Evolutionary conservation across 306 rosid species (phyloP).

Genomic region (Acacia confusa): DNA sequence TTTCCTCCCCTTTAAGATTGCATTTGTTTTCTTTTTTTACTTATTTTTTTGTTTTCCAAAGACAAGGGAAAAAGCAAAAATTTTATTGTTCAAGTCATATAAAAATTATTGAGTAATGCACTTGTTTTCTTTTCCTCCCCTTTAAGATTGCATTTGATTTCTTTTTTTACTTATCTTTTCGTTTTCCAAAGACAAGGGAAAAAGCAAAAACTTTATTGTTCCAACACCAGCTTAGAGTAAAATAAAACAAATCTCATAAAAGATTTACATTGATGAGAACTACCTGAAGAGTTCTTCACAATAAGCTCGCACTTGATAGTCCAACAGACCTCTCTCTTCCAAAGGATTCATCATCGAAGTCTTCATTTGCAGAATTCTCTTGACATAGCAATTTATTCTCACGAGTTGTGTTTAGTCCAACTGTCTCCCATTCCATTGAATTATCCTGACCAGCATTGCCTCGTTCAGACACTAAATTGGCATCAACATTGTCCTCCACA

Average conservation of each 20-base stretch:
- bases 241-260: background rate
- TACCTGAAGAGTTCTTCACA: constrained; percentile 71
- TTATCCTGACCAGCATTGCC: constrained; percentile 51
- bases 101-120: background rate
- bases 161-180: background rate
- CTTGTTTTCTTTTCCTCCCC: background rate
- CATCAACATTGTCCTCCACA: constrained; percentile 53
- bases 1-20: background rate
- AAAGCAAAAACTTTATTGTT: background rate
- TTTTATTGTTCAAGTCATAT: no score
- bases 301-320: constrained; percentile 64
- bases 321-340: constrained; percentile 74
- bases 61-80: background rate
- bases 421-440: constrained; percentile 67
- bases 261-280: constrained; percentile 21
- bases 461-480: constrained; percentile 55
- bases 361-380: constrained; percentile 91
- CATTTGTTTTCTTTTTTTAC: background rate
- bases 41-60: background rate
- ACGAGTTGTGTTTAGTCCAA: constrained; percentile 49
- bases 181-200: background rate
- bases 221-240: background rate
- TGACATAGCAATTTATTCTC: constrained; percentile 76
- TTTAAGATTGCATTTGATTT: background rate
- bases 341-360: constrained; percentile 82